A percentile compares a stretch with the other conserved stretches of the same genome.
These are phyloP conservation scores for Agaricus blazei DNA, from an alignment of 768 basidiomycete genomes.

Conservation along the genomic window DNA sequence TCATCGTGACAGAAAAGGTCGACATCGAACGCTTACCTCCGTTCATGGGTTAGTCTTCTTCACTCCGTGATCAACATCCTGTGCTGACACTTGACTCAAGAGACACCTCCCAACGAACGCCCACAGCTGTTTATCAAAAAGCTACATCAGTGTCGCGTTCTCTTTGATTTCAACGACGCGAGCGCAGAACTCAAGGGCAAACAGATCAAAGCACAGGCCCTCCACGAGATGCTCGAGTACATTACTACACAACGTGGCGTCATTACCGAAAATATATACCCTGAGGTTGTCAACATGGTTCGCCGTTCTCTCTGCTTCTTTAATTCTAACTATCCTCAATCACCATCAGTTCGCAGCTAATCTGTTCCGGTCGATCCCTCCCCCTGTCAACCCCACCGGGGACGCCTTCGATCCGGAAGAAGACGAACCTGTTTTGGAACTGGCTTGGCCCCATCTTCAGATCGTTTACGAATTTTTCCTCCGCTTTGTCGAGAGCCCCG, in stretches of 20 bases:
- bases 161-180: slow-evolving; percentile 99
- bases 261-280: slow-evolving; percentile 96
- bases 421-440: slow-evolving; percentile 97
- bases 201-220: slow-evolving; percentile 96
- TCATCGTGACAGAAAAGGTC: slow-evolving; percentile 93
- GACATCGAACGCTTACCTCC: slow-evolving; percentile 93
- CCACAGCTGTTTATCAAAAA: slow-evolving; percentile 91
- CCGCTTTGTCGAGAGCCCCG: slow-evolving; percentile 94
- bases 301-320: slow-evolving; percentile 22
- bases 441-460: slow-evolving; percentile 99
- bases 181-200: slow-evolving; percentile 94
- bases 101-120: slow-evolving; percentile 84
- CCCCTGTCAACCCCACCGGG: slow-evolving; percentile 96
- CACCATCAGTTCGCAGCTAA: slow-evolving; percentile 87
- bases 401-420: slow-evolving; percentile 99
- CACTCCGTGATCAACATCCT: background rate
- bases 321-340: slow-evolving; percentile 12
- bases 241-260: slow-evolving; percentile 95
- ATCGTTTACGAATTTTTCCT: slow-evolving; percentile 99
- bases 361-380: slow-evolving; percentile 99
- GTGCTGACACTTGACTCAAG: slow-evolving; percentile 35
- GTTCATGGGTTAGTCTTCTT: slow-evolving; percentile 65
- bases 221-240: slow-evolving; percentile 98
- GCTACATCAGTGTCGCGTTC: slow-evolving; percentile 90
- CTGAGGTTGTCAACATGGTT: slow-evolving; percentile 98